These are phyloP conservation scores for Onygenales sp. DNA, from an alignment of 2,329 filamentous ascomycete genomes.

Conservation along the genomic window DNA sequence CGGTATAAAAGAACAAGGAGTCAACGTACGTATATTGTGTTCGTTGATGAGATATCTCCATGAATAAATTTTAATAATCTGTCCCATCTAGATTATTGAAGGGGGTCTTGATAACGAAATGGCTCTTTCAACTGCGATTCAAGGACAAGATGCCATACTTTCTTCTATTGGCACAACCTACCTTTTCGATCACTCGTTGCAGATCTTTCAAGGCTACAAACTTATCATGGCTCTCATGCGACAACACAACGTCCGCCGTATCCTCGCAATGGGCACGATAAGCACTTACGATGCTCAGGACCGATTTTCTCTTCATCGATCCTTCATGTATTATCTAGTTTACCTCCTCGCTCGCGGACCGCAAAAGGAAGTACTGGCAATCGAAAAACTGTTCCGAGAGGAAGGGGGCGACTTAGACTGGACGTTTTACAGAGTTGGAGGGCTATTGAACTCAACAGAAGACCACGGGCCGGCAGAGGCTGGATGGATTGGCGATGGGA, in stretches of 20 bases:
- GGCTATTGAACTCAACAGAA: conserved; percentile 5
- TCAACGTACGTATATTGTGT: background rate
- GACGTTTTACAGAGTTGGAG: conserved; percentile 10
- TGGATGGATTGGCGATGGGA: conserved; percentile 11
- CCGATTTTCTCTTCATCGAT: conserved; percentile 10
- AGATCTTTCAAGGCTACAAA: conserved; percentile 7
- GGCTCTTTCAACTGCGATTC: conserved; percentile 10
- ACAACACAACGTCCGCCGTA: conserved; percentile 21
- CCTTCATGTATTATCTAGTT: conserved; percentile 8
- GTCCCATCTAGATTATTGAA: conserved; percentile 5
- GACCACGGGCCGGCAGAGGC: conserved; percentile 9
- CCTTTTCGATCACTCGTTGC: conserved; percentile 1
- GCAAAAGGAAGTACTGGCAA: conserved; percentile 8
- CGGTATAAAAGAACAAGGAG: conserved; percentile 6
- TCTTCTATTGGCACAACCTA: conserved; percentile 11
- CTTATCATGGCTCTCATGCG: conserved; percentile 19
- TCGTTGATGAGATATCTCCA: background rate
- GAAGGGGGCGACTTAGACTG: conserved; percentile 10
- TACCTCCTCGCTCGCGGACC: conserved; percentile 5
- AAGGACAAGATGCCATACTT: conserved; percentile 14
- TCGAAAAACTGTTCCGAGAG: conserved; percentile 9
- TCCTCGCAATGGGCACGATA: conserved; percentile 26
- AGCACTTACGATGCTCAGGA: conserved; percentile 20
- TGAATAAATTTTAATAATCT: too few species aligned
- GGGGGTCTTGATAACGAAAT: conserved; percentile 8